A percentile compares a stretch with the other conserved stretches of the same genome.
phyloP scores from a whole-genome alignment of 177 flowering plant species.

The Vitis hybrid region DNA sequence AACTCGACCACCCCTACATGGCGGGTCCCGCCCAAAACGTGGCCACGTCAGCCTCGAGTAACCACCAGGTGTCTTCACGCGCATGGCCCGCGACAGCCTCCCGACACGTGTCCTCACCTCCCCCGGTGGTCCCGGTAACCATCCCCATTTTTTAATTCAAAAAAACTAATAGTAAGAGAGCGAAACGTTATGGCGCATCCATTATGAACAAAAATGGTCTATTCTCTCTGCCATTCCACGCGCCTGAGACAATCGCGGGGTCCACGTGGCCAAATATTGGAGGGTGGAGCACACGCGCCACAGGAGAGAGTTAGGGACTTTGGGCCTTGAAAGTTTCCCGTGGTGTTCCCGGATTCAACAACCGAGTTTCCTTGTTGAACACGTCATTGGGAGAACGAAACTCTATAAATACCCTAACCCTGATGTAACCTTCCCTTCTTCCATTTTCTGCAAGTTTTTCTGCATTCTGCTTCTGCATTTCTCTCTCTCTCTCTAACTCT shows the following conservation, averaged over 20 bases:
- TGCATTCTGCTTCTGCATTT: no score
- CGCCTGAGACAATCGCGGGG: no score
- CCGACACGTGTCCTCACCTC: constrained; percentile 14
- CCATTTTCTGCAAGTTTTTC: not conserved
- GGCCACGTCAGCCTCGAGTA: constrained; percentile 40
- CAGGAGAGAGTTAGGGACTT: no score
- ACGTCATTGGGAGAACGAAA: constrained; percentile 12
- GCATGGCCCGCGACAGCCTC: constrained; percentile 9
- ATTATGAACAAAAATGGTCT: not conserved
- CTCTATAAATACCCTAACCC: constrained; percentile 17
- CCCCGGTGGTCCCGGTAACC: not conserved
- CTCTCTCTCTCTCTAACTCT: not conserved
- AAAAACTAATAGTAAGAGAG: not conserved
- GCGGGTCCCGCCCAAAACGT: constrained; percentile 36
- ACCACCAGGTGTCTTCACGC: constrained; percentile 39
- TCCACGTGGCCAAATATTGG: no score
- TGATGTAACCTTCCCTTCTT: not conserved
- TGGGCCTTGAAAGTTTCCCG: constrained; percentile 2
- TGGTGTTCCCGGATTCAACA: constrained; percentile 32
- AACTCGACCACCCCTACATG: constrained; percentile 15
- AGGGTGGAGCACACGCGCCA: no score
- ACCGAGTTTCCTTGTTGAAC: constrained; percentile 26
- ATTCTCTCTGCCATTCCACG: no score
- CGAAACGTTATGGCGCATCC: no score
- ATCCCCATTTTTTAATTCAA: not conserved